These are phyloP conservation scores for Verticillium alfalfae DNA, from an alignment of 2,329 filamentous ascomycete species.

Conservation along the genomic window DNA sequence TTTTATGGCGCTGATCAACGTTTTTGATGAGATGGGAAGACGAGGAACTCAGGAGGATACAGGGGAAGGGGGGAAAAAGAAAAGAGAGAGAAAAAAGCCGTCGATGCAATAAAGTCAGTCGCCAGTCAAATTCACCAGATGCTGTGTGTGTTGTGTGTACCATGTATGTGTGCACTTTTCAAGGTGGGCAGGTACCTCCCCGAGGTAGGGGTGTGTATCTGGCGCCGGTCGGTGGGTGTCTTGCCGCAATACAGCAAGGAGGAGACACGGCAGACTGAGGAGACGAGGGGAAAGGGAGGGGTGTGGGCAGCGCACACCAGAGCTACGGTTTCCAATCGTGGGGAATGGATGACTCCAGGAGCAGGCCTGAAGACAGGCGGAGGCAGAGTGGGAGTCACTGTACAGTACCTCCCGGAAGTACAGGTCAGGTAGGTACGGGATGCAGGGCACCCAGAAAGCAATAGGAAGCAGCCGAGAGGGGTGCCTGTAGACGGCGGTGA, in stretches of 20 bases:
- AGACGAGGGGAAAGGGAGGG: background rate
- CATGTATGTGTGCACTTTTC: background rate
- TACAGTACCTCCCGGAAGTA: too few species aligned
- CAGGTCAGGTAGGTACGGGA: too few species aligned
- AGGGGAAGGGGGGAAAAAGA: background rate
- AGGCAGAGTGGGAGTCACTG: too few species aligned
- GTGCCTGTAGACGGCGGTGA: background rate
- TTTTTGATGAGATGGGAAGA: background rate
- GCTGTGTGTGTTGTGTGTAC: background rate
- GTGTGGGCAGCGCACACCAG: background rate
- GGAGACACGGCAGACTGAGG: background rate
- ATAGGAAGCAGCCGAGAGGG: background rate
- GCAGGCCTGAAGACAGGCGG: too few species aligned
- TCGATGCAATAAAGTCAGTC: background rate
- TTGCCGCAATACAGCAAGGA: background rate
- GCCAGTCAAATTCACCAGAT: background rate
- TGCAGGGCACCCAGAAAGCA: background rate
- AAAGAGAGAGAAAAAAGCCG: background rate
- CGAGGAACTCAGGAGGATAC: background rate
- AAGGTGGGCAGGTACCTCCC: background rate
- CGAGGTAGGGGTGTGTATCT: too few species aligned
- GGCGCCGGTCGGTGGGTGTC: background rate
- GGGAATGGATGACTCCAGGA: background rate
- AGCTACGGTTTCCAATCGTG: background rate
- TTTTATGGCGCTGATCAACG: background rate